These are phyloP conservation scores for Camillea tinctor DNA, from an alignment of 2,329 filamentous ascomycete species.

Conservation along the genomic window DNA sequence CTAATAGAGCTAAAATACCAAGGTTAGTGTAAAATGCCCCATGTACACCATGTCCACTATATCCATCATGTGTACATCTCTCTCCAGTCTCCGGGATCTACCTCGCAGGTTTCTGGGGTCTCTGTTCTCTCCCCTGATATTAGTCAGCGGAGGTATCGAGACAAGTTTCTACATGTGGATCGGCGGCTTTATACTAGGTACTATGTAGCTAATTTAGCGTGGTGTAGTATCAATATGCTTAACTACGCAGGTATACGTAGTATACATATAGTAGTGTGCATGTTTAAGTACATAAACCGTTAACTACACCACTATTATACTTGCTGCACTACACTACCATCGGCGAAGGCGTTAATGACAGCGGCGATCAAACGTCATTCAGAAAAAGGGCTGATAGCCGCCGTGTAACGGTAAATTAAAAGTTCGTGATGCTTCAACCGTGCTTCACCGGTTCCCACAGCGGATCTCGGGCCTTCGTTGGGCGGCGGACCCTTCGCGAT, in stretches of 20 bases:
- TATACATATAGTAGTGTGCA: too few species aligned
- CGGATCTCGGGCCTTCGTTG: not conserved
- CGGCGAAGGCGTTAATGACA: not conserved
- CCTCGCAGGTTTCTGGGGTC: not conserved
- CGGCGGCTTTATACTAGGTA: not conserved
- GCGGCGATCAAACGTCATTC: not conserved
- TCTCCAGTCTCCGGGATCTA: not conserved
- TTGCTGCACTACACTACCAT: too few species aligned
- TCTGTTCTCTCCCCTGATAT: too few species aligned
- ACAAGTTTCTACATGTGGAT: not conserved
- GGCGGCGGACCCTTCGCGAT: not conserved
- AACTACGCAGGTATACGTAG: not conserved
- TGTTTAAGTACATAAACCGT: not conserved
- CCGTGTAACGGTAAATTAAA: not conserved
- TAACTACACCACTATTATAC: too few species aligned
- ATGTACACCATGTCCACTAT: too few species aligned
- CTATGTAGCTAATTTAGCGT: too few species aligned
- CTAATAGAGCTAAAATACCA: not conserved
- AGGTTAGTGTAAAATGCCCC: not conserved
- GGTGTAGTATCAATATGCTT: too few species aligned
- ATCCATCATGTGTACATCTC: too few species aligned
- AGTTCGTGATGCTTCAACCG: not conserved
- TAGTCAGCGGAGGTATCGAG: not conserved
- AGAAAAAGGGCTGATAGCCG: not conserved
- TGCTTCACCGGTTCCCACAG: not conserved